Percentiles rank a stretch among this genome's conserved stretches.
Evolutionary conservation across 352 stramenopile species (phyloP).

Genomic region (Phytophthora melonis): DNA sequence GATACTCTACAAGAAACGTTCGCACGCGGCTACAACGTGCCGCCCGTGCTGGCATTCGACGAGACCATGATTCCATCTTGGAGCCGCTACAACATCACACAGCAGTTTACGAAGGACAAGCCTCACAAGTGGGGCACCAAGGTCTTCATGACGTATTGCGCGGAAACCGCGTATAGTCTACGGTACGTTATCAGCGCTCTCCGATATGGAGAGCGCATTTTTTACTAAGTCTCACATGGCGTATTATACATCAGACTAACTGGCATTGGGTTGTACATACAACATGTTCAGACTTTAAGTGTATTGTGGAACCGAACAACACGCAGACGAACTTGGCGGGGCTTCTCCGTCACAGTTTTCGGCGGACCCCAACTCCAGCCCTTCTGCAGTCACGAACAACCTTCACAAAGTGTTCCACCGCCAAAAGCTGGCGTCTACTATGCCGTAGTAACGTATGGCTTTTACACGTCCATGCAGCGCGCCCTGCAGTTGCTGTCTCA

Average conservation of each 20-base stretch:
- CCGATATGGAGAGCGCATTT: no score
- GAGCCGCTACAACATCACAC: constrained; percentile 19
- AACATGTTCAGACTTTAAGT: no score
- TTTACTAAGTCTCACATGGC: no score
- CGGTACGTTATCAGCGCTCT: no score
- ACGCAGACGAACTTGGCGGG: no score
- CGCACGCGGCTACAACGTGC: neutral
- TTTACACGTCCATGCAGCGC: constrained; percentile 26
- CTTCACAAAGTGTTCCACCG: constrained; percentile 6
- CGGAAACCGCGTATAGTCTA: constrained; percentile 9
- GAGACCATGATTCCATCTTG: constrained; percentile 9
- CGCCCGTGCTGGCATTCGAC: constrained; percentile 19
- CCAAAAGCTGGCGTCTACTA: constrained; percentile 5
- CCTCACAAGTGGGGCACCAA: no score
- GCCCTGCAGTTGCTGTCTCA: constrained; percentile 20
- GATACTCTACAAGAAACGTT: constrained; percentile 15
- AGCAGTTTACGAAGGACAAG: constrained; percentile 20
- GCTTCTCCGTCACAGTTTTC: neutral
- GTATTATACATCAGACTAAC: no score
- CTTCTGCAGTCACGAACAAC: constrained; percentile 7
- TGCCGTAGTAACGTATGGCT: constrained; percentile 18
- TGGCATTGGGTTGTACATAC: no score
- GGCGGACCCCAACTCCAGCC: constrained; percentile 16
- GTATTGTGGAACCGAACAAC: no score
- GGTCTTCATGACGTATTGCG: constrained; percentile 27